A percentile compares a stretch with the other conserved stretches of the same genome.
Evolutionary conservation across 495 filamentous ascomycete species (phyloP).

Genomic region (Hypoxylon lienhwacheense): DNA sequence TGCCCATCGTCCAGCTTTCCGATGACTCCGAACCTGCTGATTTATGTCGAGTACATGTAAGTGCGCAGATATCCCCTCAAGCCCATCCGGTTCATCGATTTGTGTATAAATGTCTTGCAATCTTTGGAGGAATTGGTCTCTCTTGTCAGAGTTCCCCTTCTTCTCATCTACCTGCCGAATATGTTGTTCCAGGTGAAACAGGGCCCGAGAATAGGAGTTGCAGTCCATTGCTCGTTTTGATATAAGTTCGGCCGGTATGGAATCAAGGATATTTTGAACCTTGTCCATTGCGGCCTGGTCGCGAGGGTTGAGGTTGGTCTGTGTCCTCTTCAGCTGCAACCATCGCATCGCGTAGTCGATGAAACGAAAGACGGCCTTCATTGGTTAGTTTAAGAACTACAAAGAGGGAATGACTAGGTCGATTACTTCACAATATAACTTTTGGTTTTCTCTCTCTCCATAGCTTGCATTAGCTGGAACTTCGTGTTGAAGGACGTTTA

Average conservation of each 20-base stretch:
- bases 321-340: constrained; percentile 74
- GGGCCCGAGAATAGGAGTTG: constrained; percentile 84
- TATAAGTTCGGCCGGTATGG: constrained; percentile 82
- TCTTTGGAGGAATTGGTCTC: constrained; percentile 65
- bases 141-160: constrained; percentile 42
- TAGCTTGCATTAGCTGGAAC: constrained; percentile 54
- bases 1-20: constrained; percentile 95
- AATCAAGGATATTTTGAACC: constrained; percentile 52
- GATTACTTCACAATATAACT: constrained; percentile 79
- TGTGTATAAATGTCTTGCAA: constrained; percentile 93
- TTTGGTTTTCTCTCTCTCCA: constrained; percentile 65
- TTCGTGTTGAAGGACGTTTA: constrained; percentile 67
- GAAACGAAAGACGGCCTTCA: constrained; percentile 81
- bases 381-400: not conserved
- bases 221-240: constrained; percentile 86
- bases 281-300: constrained; percentile 41
- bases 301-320: constrained; percentile 38
- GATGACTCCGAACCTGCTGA: constrained; percentile 88
- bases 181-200: constrained; percentile 93
- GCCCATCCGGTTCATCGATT: constrained; percentile 96
- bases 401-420: not conserved
- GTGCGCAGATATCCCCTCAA: constrained; percentile 89
- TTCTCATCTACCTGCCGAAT: constrained; percentile 57
- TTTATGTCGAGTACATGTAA: constrained; percentile 80
- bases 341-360: constrained; percentile 90